Evolutionary conservation across 2,329 filamentous ascomycete genomes (phyloP), one percentile per base, ranked within the genome.

Genomic region (Botrytis squamosa): DNA sequence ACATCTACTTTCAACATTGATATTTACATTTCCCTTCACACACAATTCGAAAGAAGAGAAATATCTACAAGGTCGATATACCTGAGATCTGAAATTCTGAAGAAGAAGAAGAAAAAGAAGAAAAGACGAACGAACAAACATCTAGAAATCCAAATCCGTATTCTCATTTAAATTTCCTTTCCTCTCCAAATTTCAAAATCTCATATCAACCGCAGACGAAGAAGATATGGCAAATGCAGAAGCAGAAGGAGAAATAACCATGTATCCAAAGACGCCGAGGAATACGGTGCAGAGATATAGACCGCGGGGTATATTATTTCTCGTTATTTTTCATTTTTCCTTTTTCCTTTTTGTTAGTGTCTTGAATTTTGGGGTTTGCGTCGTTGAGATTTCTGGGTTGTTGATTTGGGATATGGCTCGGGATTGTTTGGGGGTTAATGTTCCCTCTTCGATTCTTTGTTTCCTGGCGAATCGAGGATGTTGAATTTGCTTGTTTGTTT

Each of bases 231-330:
- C 36, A 1, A 14, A n/a, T 14, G 14, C 59, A 16, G 59, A 62
- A 16, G 22, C 22, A 7, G 59, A 62, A 16, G 22, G 12, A 7
- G 59, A 62, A 62, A 18, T 4, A 10, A 38, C 59, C 1, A 40
- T 14, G 22, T 65, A 65, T 25, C 42, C 63, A 18, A 65, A 65
- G 42, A 65, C 42, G 7, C 29, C 6, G 22, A 33, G 29, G 29
- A 66, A 66, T 66, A 38, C 64, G 12, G 64, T 66, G 44, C 64
- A 66, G 64, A 66, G 64, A 18, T 66, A 66, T n/a, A 66, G 33
- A 10, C 14, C 29, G 3, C 44, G 44, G 25, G 64, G 64, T 67
- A 52, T n/a, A 33, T 18, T 66, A 33, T 14, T n/a, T 29, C 1
- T 62, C 7, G 40, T 20, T 10, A 1, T 46, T 64, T 33, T 44